Evolutionary conservation across 768 basidiomycete genomes (phyloP), one percentile per base, ranked within the genome.

Genomic region (Suillus spraguei): DNA sequence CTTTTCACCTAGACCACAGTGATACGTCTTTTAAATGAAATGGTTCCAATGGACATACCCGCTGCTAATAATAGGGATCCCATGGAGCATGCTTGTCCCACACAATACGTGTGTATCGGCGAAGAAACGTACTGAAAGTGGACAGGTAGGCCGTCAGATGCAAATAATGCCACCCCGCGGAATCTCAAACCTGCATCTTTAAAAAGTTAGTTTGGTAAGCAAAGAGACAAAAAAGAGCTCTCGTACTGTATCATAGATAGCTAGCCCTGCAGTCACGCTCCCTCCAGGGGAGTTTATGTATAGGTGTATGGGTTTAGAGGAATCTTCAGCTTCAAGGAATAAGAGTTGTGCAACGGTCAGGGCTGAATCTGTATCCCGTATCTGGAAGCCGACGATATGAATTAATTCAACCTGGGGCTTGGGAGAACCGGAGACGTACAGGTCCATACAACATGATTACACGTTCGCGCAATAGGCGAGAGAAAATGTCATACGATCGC

Each of bases 201-300:
- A 65, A 66, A 68, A 66, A 24, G 56, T 73, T 60, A 73, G 63
- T 24, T 60, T n/a, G 46, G 59, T 63, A 61, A 22, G 61, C 63
- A 56, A 7, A 53, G 28, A 62, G 59, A 49, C 38, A 63, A 14
- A 64, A 55, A 64, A 55, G n/a, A 36, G 24, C 44, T 42, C 42
- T 67, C 87, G 69, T 79, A 97, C 95, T 71, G 97, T 98, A 72
- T 99, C 97, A 79, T 99, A 99, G 56, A 99, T 97, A 20, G 96
- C 97, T 64, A 99, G 80, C 10, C 97, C 97, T 55, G 95, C 94
- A 0, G 96, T 97, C 44, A 99, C 97, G 70, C 91, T 92, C 36
- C 97, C 97, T 2, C 97, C 97, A 0, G 97, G 97, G 8, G 93
- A 95, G 77, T 98, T 98, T 68, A 99, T 97, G 76, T 99, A 99